A percentile compares a stretch with the other conserved stretches of the same genome.
Evolutionary conservation across 2,329 filamentous ascomycete species (phyloP).

Genomic region (Botryosphaeria agaves): DNA sequence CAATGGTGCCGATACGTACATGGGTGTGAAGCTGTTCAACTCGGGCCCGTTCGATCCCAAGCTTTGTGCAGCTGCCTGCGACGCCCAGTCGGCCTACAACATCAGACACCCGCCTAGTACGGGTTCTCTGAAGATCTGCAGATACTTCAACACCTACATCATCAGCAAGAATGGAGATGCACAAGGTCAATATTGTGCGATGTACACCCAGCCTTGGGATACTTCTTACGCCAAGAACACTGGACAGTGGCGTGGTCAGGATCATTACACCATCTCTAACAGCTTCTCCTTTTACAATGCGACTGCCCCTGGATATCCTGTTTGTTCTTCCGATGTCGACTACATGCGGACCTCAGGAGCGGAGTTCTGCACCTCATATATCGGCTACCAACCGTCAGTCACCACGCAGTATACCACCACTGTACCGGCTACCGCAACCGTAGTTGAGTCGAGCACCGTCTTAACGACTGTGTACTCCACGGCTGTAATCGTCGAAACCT

Average conservation of each 20-base stretch:
- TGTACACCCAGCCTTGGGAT: slow-evolving; percentile 9
- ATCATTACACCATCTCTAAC: slow-evolving; percentile 6
- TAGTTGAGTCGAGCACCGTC: neutral
- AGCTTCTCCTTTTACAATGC: slow-evolving; percentile 6
- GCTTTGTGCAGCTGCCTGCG: slow-evolving; percentile 13
- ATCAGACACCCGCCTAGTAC: slow-evolving; percentile 5
- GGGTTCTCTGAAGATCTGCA: slow-evolving; percentile 11
- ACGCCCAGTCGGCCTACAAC: slow-evolving; percentile 7
- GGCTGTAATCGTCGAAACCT: neutral
- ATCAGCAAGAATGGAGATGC: slow-evolving; percentile 10
- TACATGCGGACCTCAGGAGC: neutral
- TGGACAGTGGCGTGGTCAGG: slow-evolving; percentile 6
- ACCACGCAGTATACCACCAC: neutral
- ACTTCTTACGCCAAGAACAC: slow-evolving; percentile 7
- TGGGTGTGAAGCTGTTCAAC: slow-evolving; percentile 12
- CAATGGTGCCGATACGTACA: slow-evolving; percentile 10
- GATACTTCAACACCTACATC: slow-evolving; percentile 17
- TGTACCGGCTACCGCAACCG: neutral
- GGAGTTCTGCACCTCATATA: neutral
- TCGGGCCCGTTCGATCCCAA: slow-evolving; percentile 13
- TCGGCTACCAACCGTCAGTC: neutral
- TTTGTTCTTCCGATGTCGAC: neutral
- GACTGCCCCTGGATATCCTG: slow-evolving; percentile 3
- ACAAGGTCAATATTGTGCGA: slow-evolving; percentile 11
- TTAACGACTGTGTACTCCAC: neutral